phyloP scores from a whole-genome alignment of 768 basidiomycete species.

The Fomitopsis pulvina region DNA sequence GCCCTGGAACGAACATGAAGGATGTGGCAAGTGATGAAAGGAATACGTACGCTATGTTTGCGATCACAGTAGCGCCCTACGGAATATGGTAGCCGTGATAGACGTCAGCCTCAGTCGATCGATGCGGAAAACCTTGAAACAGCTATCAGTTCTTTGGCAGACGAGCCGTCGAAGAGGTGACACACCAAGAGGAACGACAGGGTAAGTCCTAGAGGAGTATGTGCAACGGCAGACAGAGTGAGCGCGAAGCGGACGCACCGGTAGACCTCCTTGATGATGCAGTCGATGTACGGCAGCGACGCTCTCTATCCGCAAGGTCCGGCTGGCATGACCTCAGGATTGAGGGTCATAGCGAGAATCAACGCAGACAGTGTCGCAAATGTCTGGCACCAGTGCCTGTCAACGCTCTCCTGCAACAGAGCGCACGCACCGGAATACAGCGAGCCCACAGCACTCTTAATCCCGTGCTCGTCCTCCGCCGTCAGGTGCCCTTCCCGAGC shows the following conservation, averaged over 20 bases:
- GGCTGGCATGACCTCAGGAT: constrained; percentile 33
- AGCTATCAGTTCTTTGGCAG: no score
- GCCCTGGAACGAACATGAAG: constrained; percentile 1
- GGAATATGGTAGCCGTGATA: constrained; percentile 10
- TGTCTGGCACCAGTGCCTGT: neutral
- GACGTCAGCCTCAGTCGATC: constrained; percentile 2
- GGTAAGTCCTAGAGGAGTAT: constrained; percentile 11
- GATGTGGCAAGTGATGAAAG: neutral
- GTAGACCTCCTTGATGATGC: constrained; percentile 29
- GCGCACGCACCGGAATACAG: constrained; percentile 6
- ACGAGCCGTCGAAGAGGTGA: no score
- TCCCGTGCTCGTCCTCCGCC: no score
- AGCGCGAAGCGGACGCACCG: no score
- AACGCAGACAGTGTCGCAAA: constrained; percentile 32
- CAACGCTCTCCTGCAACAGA: neutral
- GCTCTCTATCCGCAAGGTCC: constrained; percentile 27
- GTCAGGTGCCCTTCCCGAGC: neutral
- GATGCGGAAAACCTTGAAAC: neutral
- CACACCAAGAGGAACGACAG: neutral
- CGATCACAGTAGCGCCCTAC: constrained; percentile 11
- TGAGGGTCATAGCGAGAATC: constrained; percentile 33
- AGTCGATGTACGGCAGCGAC: constrained; percentile 31
- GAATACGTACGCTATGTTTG: constrained; percentile 11
- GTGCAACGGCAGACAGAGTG: neutral
- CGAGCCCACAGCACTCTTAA: neutral